Evolutionary conservation across 2,329 filamentous ascomycete genomes (phyloP), one percentile per base, ranked within the genome.

Genomic region (Samsoniella hepiali): DNA sequence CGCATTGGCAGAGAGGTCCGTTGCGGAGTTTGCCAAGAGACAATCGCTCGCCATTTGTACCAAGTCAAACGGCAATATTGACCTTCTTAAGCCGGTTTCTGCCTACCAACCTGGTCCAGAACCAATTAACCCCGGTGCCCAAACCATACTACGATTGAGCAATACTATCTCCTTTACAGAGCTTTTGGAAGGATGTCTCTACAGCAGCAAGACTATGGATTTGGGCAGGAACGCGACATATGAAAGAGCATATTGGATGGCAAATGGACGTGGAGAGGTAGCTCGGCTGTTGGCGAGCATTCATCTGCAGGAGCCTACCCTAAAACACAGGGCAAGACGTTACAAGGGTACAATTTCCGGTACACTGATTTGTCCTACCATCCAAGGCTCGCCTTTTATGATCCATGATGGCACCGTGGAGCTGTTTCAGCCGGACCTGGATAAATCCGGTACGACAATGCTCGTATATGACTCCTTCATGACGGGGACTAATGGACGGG

Each of bases 1-100:
- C 0, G 88, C 88, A 3, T 79, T 91, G 27, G 87, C 88, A 0
- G 88, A 90, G 73, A 78, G 88, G 10, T 83, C 84, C 0, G 80
- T 89, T 7, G 82, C 84, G 58, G 71, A 78, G 6, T 82, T 83
- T 58, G 78, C 81, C 2, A 66, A 74, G 58, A 73, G 75, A 9
- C 69, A 76, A 7, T 68, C 69, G 0, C 75, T 87, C 11, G 65
- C 63, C 6, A 81, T 88, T 58, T 78, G 36, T 15, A 45, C 54
- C 17, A 32, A 57, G 40, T 22, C 38, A 44, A 57, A 45, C 29
- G 54, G 17, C 54, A 32, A 3, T 8, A 57, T 57, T 8, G 17
- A 57, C 22, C 40, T 44, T 44, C 17, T 11, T 13, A n/a, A 3
- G 31, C 54, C 34, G 13, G 38, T 3, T 13, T 11, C 15, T 31